phyloP scores from a whole-genome alignment of 306 rosid species.

The Heteromeles arbutifolia region DNA sequence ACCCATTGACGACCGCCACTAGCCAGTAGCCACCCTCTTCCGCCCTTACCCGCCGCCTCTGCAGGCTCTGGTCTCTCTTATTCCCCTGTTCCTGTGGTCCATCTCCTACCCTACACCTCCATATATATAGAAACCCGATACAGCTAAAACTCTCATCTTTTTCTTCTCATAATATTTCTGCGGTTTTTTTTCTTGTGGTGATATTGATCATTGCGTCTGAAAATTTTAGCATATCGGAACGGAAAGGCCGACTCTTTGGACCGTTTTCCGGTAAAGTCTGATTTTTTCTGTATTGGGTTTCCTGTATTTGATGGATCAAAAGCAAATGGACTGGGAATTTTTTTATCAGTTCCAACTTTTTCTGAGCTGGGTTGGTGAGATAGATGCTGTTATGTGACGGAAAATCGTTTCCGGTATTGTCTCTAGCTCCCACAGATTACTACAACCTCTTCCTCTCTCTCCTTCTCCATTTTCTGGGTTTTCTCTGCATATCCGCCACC shows the following conservation, averaged over 20 bases:
- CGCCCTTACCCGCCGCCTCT: conserved; percentile 15
- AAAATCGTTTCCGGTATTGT: background rate
- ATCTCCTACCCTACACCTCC: background rate
- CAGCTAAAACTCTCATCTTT: background rate
- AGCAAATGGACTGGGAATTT: background rate
- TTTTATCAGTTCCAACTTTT: background rate
- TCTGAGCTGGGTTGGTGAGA: background rate
- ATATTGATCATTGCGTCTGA: background rate
- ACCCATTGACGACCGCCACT: conserved; percentile 28
- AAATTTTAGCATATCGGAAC: background rate
- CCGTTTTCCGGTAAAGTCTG: background rate
- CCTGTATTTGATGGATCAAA: background rate
- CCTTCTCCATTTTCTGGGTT: background rate
- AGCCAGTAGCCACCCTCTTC: conserved; percentile 13
- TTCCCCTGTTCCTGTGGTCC: conserved; percentile 5
- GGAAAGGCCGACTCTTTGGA: background rate
- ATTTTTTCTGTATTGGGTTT: background rate
- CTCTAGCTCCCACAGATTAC: conserved; percentile 10
- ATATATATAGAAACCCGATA: background rate
- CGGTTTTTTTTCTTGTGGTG: background rate
- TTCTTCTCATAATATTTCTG: background rate
- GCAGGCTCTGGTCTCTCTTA: background rate
- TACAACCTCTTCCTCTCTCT: background rate
- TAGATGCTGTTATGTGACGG: background rate
- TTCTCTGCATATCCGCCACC: conserved; percentile 15